Percentiles rank a stretch among this genome's conserved stretches.
phyloP scores from a whole-genome alignment of 1,284 basidiomycete genomes.

The Heterobasidion occidentale region DNA sequence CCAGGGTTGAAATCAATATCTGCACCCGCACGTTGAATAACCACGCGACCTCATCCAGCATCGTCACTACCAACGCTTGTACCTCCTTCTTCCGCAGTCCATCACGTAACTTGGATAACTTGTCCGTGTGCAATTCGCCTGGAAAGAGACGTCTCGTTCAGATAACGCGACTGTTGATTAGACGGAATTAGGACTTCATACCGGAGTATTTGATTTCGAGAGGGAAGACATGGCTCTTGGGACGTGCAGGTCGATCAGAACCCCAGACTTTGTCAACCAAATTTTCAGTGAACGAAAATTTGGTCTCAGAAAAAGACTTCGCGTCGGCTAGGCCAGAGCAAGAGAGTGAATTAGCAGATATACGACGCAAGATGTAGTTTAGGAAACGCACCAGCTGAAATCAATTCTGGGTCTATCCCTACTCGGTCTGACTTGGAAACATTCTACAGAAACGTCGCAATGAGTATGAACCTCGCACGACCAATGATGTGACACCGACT shows the following conservation, averaged over 20 bases:
- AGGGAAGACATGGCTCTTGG: slow-evolving; percentile 63
- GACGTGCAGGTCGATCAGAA: slow-evolving; percentile 58
- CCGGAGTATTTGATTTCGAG: slow-evolving; percentile 69
- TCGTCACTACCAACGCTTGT: slow-evolving; percentile 66
- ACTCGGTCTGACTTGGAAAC: slow-evolving; percentile 56
- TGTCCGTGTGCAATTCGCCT: slow-evolving; percentile 62
- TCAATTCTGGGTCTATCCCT: slow-evolving; percentile 77
- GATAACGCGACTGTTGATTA: background rate
- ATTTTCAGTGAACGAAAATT: slow-evolving; percentile 64
- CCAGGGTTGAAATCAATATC: slow-evolving; percentile 92
- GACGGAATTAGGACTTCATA: slow-evolving; percentile 9
- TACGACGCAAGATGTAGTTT: too few relatives aligned
- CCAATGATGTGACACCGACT: slow-evolving; percentile 27
- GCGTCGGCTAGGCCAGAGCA: slow-evolving; percentile 41
- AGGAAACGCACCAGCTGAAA: slow-evolving; percentile 47
- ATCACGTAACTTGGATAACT: slow-evolving; percentile 61
- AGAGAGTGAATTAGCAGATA: background rate
- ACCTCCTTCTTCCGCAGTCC: slow-evolving; percentile 60
- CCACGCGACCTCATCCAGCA: slow-evolving; percentile 91
- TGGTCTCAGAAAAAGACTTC: slow-evolving; percentile 47
- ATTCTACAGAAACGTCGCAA: slow-evolving; percentile 34
- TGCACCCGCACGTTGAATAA: slow-evolving; percentile 90
- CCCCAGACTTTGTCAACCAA: slow-evolving; percentile 83
- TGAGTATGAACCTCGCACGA: background rate
- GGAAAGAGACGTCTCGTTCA: background rate